Evolutionary conservation across 2,329 filamentous ascomycete species (phyloP).

Genomic region (Talaromyces sp.): DNA sequence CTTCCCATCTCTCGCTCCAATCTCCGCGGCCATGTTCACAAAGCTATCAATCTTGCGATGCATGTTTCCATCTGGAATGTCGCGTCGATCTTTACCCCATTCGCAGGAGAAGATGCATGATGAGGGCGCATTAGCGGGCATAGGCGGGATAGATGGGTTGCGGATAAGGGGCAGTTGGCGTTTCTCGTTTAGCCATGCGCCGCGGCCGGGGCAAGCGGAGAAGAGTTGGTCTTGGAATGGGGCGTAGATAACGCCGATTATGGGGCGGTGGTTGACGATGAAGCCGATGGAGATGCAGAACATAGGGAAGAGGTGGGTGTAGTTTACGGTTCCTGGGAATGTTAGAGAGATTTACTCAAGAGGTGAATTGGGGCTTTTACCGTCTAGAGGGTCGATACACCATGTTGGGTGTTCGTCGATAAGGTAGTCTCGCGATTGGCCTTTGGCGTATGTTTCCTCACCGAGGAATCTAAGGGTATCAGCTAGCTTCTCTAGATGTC

Average conservation of each 20-base stretch:
- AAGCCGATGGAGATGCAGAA: conserved; percentile 79
- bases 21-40: conserved; percentile 71
- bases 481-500: background rate
- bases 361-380: conserved; percentile 34
- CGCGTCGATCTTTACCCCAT: conserved; percentile 77
- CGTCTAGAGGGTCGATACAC: conserved; percentile 77
- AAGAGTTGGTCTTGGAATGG: conserved; percentile 72
- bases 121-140: conserved; percentile 66
- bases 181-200: conserved; percentile 70
- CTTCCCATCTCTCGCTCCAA: conserved; percentile 63
- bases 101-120: conserved; percentile 75
- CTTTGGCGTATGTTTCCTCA: conserved; percentile 74
- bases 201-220: conserved; percentile 65
- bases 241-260: conserved; percentile 72
- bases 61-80: conserved; percentile 68
- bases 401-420: conserved; percentile 68
- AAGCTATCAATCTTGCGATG: conserved; percentile 74
- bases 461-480: conserved; percentile 65
- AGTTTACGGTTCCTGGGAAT: conserved; percentile 68
- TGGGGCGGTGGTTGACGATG: conserved; percentile 59
- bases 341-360: background rate
- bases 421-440: conserved; percentile 68
- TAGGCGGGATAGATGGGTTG: conserved; percentile 61
- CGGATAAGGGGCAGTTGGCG: conserved; percentile 65
- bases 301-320: conserved; percentile 78